Evolutionary conservation across 2,329 filamentous ascomycete genomes (phyloP).

Genomic region (Pestalotiopsis sp.): DNA sequence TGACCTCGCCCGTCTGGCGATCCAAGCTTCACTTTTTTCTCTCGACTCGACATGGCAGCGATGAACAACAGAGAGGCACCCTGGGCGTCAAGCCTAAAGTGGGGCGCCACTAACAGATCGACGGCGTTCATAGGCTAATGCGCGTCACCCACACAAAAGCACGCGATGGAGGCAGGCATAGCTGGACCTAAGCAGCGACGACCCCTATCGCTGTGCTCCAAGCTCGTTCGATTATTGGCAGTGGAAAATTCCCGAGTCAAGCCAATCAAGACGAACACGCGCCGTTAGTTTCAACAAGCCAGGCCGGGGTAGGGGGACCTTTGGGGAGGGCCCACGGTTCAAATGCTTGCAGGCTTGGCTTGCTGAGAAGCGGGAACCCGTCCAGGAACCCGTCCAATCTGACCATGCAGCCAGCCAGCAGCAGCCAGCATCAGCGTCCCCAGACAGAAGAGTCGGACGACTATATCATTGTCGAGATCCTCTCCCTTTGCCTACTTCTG

Average conservation of each 20-base stretch:
- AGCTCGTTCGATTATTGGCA: not conserved
- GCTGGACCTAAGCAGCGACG: not conserved
- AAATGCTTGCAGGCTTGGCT: not conserved
- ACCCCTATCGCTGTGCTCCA: not conserved
- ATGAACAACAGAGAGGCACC: not conserved
- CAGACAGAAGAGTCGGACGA: not conserved
- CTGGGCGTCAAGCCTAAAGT: constrained; percentile 5
- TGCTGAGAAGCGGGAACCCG: not conserved
- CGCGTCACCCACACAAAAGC: constrained; percentile 2
- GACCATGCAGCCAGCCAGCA: not conserved
- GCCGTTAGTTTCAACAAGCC: constrained; percentile 9
- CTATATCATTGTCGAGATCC: not conserved
- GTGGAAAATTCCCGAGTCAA: constrained; percentile 7
- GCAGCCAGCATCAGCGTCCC: not conserved
- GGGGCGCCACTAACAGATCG: constrained; percentile 10
- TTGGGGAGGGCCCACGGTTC: not conserved
- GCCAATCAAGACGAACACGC: constrained; percentile 7
- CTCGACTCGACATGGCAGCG: not conserved
- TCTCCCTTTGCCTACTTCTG: not conserved
- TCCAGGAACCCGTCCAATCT: constrained; percentile 2
- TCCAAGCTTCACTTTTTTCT: not conserved
- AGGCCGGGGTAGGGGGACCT: not conserved
- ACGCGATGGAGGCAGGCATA: not conserved
- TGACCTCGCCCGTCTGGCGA: not conserved
- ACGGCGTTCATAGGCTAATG: constrained; percentile 10